Evolutionary conservation across 1,284 basidiomycete species (phyloP), one percentile per base, ranked within the genome.

Genomic region (Naganishia sp.): DNA sequence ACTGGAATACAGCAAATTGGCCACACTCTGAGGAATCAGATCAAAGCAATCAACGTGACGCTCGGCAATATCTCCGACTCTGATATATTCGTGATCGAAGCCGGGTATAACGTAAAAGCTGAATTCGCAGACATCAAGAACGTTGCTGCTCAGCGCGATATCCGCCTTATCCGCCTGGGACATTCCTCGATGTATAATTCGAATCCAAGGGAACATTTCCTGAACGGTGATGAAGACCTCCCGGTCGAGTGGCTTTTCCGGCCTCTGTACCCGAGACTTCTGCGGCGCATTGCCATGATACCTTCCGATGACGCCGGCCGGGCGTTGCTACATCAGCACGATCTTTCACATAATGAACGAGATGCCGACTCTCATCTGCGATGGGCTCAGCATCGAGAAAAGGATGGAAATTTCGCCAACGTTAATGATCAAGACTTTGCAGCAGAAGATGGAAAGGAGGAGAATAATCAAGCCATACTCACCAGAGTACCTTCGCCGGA

Each of bases 51-150:
- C 10, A 73, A 72, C 47, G 67, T 61, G 23, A 68, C 76, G n/a
- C 70, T 75, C 6, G 55, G 60, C 15, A 45, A 63, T 1, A 28
- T 71, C 5, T 31, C 55, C 31, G 70, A 77, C 41, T 77, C 77
- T 7, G 76, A 78, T 15, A 65, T 78, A 18, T 63, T 77, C 32
- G 54, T 79, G 23, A 55, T 67, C n/a, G 66, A 78, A 60, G 60
- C 47, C 10, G 23, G 31, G 2, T 67, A 54, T 35, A 49, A 57
- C 21, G 25, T 63, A 17, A 23, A 42, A 6, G 25, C 35, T 9
- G n/a, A 46, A 31, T 28, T 47, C n/a, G 13, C 25, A 17, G 53
- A 67, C 13, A 50, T 67, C 10, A 28, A 31, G 47, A 31, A 17
- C 18, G 28, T n/a, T 10, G 53, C 54, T 15, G n/a, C 42, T 17